Evolutionary conservation across 495 filamentous ascomycete genomes (phyloP).

Genomic region (Delitschia confertaspora): DNA sequence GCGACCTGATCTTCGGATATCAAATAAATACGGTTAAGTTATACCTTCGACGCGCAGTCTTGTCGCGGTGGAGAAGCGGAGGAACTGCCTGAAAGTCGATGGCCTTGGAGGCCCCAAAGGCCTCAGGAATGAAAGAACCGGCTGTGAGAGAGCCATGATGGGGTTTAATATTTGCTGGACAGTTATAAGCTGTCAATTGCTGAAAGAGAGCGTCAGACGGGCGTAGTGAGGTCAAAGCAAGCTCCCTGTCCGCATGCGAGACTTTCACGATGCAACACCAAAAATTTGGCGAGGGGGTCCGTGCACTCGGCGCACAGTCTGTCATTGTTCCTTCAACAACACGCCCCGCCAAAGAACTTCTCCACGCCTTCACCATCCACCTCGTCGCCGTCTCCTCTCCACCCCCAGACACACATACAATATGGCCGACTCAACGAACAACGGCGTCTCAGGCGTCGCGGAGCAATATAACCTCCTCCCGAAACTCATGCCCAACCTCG

Average conservation of each 20-base stretch:
- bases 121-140: slow-evolving; percentile 31
- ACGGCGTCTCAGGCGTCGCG: slow-evolving; percentile 45
- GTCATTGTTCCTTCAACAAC: slow-evolving; percentile 11
- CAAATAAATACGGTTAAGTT: background rate
- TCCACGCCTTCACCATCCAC: slow-evolving; percentile 3
- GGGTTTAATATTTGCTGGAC: background rate
- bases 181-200: background rate
- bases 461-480: slow-evolving; percentile 73
- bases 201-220: background rate
- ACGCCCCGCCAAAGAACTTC: slow-evolving; percentile 4
- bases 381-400: slow-evolving; percentile 1
- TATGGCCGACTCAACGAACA: slow-evolving; percentile 47
- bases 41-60: slow-evolving; percentile 26
- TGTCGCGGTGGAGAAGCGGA: slow-evolving; percentile 30
- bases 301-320: slow-evolving; percentile 13
- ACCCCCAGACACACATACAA: slow-evolving; percentile 13
- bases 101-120: slow-evolving; percentile 29
- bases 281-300: slow-evolving; percentile 20
- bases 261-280: slow-evolving; percentile 9
- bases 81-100: slow-evolving; percentile 26
- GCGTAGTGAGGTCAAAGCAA: background rate
- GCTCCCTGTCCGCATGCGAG: slow-evolving; percentile 1
- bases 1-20: slow-evolving; percentile 1
- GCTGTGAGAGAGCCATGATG: slow-evolving; percentile 23
- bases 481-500: slow-evolving; percentile 83